phyloP scores from a whole-genome alignment of 78 protist genomes.

The Dictyostelium citrinum region DNA sequence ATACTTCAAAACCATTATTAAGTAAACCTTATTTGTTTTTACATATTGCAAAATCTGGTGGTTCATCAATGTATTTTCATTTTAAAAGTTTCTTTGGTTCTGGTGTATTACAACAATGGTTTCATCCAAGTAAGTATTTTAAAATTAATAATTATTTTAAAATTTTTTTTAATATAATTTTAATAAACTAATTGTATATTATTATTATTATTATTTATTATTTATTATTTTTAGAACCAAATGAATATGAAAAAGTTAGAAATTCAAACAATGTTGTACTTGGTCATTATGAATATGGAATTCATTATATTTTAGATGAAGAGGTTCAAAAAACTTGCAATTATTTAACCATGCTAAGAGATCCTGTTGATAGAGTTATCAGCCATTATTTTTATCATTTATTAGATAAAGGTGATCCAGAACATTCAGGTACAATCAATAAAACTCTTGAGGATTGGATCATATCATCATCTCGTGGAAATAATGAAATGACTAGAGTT shows the following conservation, averaged over 20 bases:
- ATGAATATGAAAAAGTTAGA: not conserved
- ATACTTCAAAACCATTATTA: conserved; percentile 6
- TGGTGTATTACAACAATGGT: not conserved
- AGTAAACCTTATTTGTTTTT: not conserved
- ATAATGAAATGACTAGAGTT: conserved; percentile 26
- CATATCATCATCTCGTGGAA: not conserved
- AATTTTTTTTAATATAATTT: too few relatives aligned
- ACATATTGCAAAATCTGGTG: not conserved
- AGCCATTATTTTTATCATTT: conserved; percentile 21
- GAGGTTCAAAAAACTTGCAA: not conserved
- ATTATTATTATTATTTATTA: too few relatives aligned
- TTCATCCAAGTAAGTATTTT: not conserved
- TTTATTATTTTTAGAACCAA: not conserved
- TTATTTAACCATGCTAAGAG: conserved; percentile 40
- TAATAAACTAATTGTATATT: too few relatives aligned
- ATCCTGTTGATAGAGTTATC: conserved; percentile 40
- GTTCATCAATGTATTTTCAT: not conserved
- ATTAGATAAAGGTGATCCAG: not conserved
- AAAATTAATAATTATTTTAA: too few relatives aligned
- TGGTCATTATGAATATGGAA: not conserved
- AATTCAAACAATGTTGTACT: not conserved
- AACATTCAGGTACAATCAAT: not conserved
- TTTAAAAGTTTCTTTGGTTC: not conserved
- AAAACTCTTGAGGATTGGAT: conserved; percentile 11
- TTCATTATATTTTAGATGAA: not conserved